Conservation (phyloP, 106 monocot genomes). For the Platanthera guangdongensis region DNA sequence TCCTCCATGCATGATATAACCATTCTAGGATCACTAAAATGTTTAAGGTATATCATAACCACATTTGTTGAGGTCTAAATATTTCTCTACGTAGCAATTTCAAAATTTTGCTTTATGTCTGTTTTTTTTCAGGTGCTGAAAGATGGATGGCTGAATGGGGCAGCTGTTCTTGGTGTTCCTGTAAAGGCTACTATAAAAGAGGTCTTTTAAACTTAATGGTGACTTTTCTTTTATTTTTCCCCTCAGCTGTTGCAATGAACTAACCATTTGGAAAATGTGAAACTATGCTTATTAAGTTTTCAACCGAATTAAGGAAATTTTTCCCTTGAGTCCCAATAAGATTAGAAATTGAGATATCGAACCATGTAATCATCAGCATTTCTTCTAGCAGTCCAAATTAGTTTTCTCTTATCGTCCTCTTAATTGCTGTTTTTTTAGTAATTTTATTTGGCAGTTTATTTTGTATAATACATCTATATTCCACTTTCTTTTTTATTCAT, state of each 20-base stretch:
- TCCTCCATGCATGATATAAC: not conserved
- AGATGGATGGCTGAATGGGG: conserved; percentile 83
- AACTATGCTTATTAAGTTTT: not conserved
- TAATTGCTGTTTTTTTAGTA: not conserved
- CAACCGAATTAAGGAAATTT: not conserved
- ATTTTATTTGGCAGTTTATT: not conserved
- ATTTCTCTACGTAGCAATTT: not conserved
- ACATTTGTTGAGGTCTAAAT: not conserved
- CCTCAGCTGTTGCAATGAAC: not conserved
- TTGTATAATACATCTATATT: not conserved
- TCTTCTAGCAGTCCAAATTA: not conserved
- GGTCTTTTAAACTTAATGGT: conserved; percentile 25
- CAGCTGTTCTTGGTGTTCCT: conserved; percentile 98
- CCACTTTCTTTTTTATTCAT: not conserved
- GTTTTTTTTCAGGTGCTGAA: conserved; percentile 60
- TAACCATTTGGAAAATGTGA: not conserved
- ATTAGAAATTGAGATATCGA: not conserved
- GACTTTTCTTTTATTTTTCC: not conserved
- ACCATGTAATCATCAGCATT: not conserved
- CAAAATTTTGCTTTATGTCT: conserved; percentile 2
- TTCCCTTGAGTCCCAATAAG: not conserved
- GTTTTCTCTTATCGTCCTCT: not conserved
- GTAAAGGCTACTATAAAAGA: conserved; percentile 98
- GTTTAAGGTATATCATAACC: not conserved
- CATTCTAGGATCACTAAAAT: not conserved